Evolutionary conservation across 2,329 filamentous ascomycete species (phyloP).

Genomic region (Alternaria sp.): DNA sequence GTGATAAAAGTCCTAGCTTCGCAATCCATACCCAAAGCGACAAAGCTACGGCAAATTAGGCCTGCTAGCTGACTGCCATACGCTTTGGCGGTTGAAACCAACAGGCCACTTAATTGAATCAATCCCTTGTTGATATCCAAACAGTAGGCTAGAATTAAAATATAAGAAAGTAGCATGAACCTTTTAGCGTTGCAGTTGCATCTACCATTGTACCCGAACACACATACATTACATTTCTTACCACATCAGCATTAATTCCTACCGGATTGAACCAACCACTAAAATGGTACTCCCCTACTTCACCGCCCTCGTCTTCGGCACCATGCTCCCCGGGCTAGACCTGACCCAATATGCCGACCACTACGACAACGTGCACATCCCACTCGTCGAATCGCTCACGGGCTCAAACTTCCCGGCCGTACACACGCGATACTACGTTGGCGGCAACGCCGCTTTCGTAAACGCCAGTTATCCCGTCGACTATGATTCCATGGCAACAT

Average conservation of each 20-base stretch:
- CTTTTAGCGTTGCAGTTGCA: neutral
- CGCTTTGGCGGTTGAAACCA: constrained; percentile 5
- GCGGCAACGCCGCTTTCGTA: constrained; percentile 2
- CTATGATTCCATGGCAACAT: neutral
- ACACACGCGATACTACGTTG: constrained; percentile 4
- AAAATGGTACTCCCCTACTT: constrained; percentile 7
- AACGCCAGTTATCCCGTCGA: constrained; percentile 4
- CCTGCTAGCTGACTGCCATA: neutral
- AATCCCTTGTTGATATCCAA: neutral
- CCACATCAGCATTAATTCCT: neutral
- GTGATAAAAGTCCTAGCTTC: constrained; percentile 1
- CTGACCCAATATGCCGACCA: constrained; percentile 5
- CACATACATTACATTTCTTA: neutral
- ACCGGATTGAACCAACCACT: neutral
- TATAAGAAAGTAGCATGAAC: neutral
- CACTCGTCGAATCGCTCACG: constrained; percentile 5
- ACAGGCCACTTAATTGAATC: neutral
- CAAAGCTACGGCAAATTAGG: neutral
- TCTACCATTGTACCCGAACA: neutral
- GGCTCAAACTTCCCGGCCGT: constrained; percentile 4
- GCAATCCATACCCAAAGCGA: constrained; percentile 8
- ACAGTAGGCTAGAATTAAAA: neutral
- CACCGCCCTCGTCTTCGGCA: constrained; percentile 6
- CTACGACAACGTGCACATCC: constrained; percentile 9
- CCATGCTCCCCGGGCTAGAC: constrained; percentile 4